These are phyloP conservation scores for Arthrobotrys conoides DNA, from an alignment of 2,329 filamentous ascomycete genomes.

Conservation along the genomic window DNA sequence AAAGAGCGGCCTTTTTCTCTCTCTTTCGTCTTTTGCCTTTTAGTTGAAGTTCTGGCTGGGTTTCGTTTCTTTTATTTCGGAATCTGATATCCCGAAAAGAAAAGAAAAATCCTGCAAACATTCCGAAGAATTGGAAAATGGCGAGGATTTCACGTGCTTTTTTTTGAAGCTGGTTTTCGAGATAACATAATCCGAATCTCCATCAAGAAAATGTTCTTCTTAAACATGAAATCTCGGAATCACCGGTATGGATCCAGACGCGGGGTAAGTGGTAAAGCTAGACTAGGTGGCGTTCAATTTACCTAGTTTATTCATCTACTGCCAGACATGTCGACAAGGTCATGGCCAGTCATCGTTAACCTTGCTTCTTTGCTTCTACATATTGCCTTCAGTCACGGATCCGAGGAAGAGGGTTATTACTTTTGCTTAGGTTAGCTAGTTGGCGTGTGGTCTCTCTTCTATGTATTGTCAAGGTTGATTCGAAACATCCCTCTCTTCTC, in stretches of 20 bases:
- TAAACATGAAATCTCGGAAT: conserved; percentile 16
- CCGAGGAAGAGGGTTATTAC: background rate
- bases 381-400: conserved; percentile 26
- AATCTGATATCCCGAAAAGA: background rate
- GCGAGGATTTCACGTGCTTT: conserved; percentile 23
- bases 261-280: conserved; percentile 3
- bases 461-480: background rate
- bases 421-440: conserved; percentile 4
- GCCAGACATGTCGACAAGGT: conserved; percentile 8
- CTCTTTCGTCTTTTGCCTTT: background rate
- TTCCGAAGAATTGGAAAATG: conserved; percentile 31
- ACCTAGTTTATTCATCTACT: background rate
- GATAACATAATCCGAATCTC: background rate
- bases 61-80: conserved; percentile 24
- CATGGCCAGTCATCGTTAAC: conserved; percentile 10
- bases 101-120: background rate
- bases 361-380: background rate
- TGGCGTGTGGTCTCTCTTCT: too few species aligned
- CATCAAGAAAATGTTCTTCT: conserved; percentile 1
- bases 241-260: conserved; percentile 4
- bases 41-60: background rate
- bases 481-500: conserved; percentile 7
- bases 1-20: conserved; percentile 22
- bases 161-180: background rate
- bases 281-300: background rate